Evolutionary conservation across 495 filamentous ascomycete genomes (phyloP), one percentile per base, ranked within the genome.

Genomic region (Jackrogersella multiformis): DNA sequence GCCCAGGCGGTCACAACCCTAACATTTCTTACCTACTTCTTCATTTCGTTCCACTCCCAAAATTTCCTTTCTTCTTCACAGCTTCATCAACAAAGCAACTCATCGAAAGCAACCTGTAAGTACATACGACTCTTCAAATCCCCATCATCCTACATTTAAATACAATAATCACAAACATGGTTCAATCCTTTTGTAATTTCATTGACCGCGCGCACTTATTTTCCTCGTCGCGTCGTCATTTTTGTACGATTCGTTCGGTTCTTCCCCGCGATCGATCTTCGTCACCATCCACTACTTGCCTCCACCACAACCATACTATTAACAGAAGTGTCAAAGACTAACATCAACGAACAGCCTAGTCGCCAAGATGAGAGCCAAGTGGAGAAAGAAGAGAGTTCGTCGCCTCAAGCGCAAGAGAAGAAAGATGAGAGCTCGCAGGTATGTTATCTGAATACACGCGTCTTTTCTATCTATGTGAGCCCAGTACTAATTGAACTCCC

Each of bases 321-420:
- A 12, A 13, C n/a, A 20, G 20, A 34, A 55, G 15, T 15, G 9
- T 5, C 28, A 34, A 46, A 4, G 34, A 55, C 68, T 73, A 63
- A 71, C 51, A 56, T 12, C 2, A 35, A 71, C 59, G 6, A 18
- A 73, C 61, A 61, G 70, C 74, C 59, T 13, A 75, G 73, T 70
- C 63, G 73, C 84, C 88, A 94, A 87, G 88, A 96, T 97, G 93
- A 93, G 93, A 93, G 92, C 92, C 74, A 97, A 97, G 86, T 97
- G 93, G 93, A 93, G 93, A 88, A 97, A 97, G 91, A 97, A 97
- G 93, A 87, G 94, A 78, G 92, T 96, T 84, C 90, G 94, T 69
- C 89, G 94, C 82, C 90, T 97, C 82, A 97, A 97, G 89, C 88
- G 92, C 80, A 97, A 97, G 93, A 90, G 94, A 81, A 94, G 94